phyloP scores from a whole-genome alignment of 139 green algal genomes.

The Asterochloris erici region DNA sequence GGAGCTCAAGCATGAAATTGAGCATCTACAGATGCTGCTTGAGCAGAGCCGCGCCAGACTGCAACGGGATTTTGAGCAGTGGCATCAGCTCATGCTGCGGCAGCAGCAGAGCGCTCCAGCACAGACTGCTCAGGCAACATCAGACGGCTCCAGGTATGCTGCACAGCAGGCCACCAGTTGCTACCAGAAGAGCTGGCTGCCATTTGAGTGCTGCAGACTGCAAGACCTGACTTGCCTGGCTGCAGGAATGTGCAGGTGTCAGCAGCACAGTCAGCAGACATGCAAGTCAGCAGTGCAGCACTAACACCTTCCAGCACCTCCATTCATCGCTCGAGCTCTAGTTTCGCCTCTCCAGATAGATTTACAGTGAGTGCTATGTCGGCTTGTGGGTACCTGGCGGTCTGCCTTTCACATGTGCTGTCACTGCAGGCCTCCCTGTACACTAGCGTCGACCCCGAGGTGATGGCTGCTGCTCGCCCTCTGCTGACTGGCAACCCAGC shows the following conservation, averaged over 20 bases:
- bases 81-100: conserved; percentile 39
- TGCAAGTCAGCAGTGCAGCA: not conserved
- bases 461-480: conserved; percentile 51
- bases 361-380: too few species aligned
- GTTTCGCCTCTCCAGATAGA: too few species aligned
- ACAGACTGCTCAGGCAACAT: not conserved
- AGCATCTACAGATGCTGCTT: conserved; percentile 79
- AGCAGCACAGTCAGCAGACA: not conserved
- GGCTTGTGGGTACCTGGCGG: too few species aligned
- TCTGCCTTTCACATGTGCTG: not conserved
- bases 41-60: conserved; percentile 63
- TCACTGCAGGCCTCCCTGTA: conserved; percentile 4
- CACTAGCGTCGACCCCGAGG: conserved; percentile 39
- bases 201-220: too few species aligned
- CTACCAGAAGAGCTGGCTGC: too few species aligned
- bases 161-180: too few species aligned
- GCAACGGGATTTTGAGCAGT: conserved; percentile 80
- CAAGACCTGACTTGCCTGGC: too few species aligned
- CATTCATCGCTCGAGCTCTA: not conserved
- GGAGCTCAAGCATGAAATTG: conserved; percentile 82
- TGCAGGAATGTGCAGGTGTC: too few species aligned
- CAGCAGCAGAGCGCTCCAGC: conserved; percentile 8
- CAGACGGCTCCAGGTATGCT: not conserved
- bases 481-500: conserved; percentile 80
- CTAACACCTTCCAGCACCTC: not conserved